Conservation (phyloP, 2,329 filamentous ascomycete genomes). For the Pestalotiopsis sp. region DNA sequence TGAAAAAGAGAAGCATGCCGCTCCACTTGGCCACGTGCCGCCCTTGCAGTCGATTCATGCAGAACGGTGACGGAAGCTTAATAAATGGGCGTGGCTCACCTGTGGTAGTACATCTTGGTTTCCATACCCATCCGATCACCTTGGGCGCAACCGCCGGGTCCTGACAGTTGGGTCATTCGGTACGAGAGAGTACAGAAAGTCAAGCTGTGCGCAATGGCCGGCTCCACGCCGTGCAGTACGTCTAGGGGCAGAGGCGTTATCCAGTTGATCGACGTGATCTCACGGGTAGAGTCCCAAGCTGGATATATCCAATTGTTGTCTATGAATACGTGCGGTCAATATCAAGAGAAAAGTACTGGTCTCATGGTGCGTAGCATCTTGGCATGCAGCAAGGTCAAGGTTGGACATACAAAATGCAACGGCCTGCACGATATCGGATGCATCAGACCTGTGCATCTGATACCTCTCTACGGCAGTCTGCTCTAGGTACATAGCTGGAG, state of each 20-base stretch:
- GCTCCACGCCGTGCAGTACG: conserved; percentile 16
- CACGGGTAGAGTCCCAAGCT: conserved; percentile 16
- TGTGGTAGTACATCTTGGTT: conserved; percentile 5
- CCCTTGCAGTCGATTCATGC: neutral
- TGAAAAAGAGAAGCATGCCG: conserved; percentile 26
- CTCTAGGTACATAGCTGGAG: neutral
- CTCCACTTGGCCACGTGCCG: conserved; percentile 13
- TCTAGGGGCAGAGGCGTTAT: conserved; percentile 17
- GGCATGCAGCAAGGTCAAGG: neutral
- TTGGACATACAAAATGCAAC: conserved; percentile 33
- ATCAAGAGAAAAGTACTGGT: neutral
- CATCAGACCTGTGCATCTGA: neutral
- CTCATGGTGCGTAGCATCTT: neutral
- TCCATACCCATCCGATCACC: neutral
- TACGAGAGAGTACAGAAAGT: conserved; percentile 24
- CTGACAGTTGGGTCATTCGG: conserved; percentile 18
- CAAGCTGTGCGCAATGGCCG: conserved; percentile 21
- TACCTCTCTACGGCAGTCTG: neutral
- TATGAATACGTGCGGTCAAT: neutral
- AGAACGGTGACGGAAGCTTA: neutral
- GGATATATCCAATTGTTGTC: conserved; percentile 9
- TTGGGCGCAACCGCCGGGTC: conserved; percentile 6
- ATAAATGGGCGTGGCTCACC: neutral
- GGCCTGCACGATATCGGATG: conserved; percentile 20
- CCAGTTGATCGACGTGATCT: conserved; percentile 16